These are phyloP conservation scores for Penicillium sp. DNA, from an alignment of 2,329 filamentous ascomycete species.

Conservation along the genomic window DNA sequence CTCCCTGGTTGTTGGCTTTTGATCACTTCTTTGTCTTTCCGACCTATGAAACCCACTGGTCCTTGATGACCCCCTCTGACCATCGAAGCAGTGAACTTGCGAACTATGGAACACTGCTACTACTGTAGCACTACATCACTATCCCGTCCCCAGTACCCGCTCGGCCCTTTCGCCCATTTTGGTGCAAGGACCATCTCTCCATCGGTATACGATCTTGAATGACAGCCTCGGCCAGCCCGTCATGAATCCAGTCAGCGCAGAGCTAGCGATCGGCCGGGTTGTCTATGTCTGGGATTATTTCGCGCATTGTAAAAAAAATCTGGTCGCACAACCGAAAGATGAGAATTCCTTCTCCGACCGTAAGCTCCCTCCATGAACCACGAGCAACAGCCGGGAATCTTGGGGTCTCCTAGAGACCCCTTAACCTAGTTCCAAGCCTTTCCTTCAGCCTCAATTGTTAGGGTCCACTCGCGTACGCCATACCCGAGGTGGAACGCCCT, in stretches of 20 bases:
- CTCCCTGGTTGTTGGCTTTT: neutral
- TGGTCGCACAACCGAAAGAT: neutral
- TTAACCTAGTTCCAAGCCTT: neutral
- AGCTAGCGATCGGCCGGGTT: constrained; percentile 4
- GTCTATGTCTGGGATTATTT: constrained; percentile 3
- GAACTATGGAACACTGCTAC: neutral
- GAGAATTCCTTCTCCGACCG: neutral
- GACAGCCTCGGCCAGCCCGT: neutral
- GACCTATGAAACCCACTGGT: neutral
- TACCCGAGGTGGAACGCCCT: neutral
- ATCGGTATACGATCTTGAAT: constrained; percentile 24
- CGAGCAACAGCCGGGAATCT: neutral
- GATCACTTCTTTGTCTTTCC: neutral
- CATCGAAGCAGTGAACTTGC: neutral
- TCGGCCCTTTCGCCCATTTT: neutral
- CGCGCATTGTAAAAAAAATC: neutral
- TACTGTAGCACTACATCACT: neutral
- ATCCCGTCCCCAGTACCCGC: neutral
- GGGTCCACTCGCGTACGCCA: constrained; percentile 1
- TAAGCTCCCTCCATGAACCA: neutral
- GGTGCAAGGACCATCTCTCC: neutral
- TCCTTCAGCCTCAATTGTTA: neutral
- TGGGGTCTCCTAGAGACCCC: neutral
- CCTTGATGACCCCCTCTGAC: neutral
- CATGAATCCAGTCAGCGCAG: neutral